phyloP scores from a whole-genome alignment of 768 basidiomycete genomes.

The Sarcodon sp. region DNA sequence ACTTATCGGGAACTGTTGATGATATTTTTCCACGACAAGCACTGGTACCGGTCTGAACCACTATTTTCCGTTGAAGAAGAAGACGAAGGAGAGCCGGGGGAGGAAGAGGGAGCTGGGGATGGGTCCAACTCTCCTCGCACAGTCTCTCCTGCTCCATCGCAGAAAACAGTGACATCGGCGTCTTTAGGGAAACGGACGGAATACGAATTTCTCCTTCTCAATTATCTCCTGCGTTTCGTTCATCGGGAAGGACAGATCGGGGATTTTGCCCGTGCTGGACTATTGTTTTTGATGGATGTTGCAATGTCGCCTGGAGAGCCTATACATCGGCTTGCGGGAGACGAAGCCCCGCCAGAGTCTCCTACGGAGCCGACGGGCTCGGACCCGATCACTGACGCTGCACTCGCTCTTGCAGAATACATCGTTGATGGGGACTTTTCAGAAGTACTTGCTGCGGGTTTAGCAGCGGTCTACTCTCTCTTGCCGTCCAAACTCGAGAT shows the following conservation, averaged over 20 bases:
- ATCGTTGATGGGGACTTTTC: slow-evolving; percentile 96
- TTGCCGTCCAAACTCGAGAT: slow-evolving; percentile 82
- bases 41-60: slow-evolving; percentile 72
- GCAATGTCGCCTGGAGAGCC: slow-evolving; percentile 76
- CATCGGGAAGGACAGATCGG: slow-evolving; percentile 92
- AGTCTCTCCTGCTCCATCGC: slow-evolving; percentile 51
- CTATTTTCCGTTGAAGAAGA: slow-evolving; percentile 67
- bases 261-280: slow-evolving; percentile 83
- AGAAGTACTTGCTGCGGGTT: slow-evolving; percentile 89
- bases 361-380: slow-evolving; percentile 12
- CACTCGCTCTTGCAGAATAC: slow-evolving; percentile 81
- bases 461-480: slow-evolving; percentile 87
- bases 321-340: slow-evolving; percentile 24
- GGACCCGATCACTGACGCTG: slow-evolving; percentile 78
- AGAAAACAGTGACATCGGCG: slow-evolving; percentile 40
- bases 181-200: slow-evolving; percentile 53
- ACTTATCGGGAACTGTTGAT: slow-evolving; percentile 83
- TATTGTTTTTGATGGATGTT: slow-evolving; percentile 91
- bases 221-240: slow-evolving; percentile 89
- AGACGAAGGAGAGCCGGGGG: slow-evolving; percentile 49
- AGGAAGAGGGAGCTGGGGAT: slow-evolving; percentile 22
- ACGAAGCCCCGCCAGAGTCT: slow-evolving; percentile 12
- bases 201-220: slow-evolving; percentile 93
- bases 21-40: slow-evolving; percentile 96
- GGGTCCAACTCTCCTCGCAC: slow-evolving; percentile 19